Base-by-base conservation (phyloP, 139 green algal genomes). In the Chlorella sorokiniana region DNA sequence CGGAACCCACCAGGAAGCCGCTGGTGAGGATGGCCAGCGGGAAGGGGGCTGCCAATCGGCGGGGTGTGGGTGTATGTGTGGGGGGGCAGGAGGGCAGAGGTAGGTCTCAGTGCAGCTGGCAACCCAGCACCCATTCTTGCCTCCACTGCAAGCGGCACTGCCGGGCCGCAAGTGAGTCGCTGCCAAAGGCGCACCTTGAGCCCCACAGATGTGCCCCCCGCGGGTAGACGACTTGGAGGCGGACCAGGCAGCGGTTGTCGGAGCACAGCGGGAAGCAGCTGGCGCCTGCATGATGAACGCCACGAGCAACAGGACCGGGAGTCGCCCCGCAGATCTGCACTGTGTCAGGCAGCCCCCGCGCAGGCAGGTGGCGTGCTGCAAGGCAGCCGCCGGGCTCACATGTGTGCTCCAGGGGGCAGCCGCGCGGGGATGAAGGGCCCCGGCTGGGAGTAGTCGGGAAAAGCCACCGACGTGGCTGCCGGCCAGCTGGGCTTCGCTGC, bases 21-120 rank as follows among this genome's bases (percentile, higher is more conserved):
- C 88, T 76, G 25, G 86, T 94, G 81, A 98, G 89, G 31, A 98
- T 89, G 5, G 91, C 94, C 63, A 98, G 79, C 5, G 95, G 95
- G 79, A 94, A 98, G 22, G 94, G 94, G 90, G 83, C 16, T 71
- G 64, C 56, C n/a, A n/a, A n/a, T n/a, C 86, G 88, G 82, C 51
- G 51, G 38, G 44, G 22, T n/a, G n/a, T n/a, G n/a, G n/a, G n/a
- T n/a, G n/a, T n/a, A n/a, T n/a, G n/a, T n/a, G n/a, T n/a, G n/a
- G n/a, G n/a, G 62, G 25, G 16, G 42, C 29, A 42, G 0, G 69
- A 38, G 0, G 69, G 69, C 41, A 61, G 40, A 40, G 69, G 40
- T n/a, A n/a, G n/a, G n/a, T n/a, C n/a, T n/a, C n/a, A n/a, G n/a
- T n/a, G n/a, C n/a, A n/a, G 52, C 16, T 62, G 20, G 52, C 61